Evolutionary conservation across 2,329 filamentous ascomycete genomes (phyloP).

Genomic region (Alternaria infectoria): DNA sequence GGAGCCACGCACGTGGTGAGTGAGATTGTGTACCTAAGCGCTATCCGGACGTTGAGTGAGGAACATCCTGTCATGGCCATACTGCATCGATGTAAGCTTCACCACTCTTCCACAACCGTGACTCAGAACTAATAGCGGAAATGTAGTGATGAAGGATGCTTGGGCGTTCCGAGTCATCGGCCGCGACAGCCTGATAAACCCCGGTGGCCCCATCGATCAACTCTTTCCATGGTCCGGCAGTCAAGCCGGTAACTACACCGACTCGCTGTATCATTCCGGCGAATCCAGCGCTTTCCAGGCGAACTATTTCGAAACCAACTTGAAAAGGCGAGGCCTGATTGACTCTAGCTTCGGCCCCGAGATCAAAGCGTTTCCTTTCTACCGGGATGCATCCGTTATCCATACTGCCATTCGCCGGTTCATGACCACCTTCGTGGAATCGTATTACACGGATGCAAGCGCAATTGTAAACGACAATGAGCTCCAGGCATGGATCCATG

Average conservation of each 20-base stretch:
- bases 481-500: conserved; percentile 1
- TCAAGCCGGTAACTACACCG: conserved; percentile 1
- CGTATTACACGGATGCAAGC: neutral
- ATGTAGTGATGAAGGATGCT: conserved; percentile 1
- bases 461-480: neutral
- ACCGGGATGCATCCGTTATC: neutral
- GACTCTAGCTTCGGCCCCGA: conserved; percentile 2
- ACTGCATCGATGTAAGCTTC: conserved; percentile 27
- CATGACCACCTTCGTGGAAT: neutral
- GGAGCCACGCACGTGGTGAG: conserved; percentile 53
- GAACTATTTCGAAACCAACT: conserved; percentile 2
- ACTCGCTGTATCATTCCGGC: neutral
- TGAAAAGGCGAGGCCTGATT: neutral
- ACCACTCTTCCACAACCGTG: neutral
- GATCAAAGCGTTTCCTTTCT: conserved; percentile 4
- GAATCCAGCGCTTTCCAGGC: neutral
- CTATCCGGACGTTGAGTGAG: conserved; percentile 54
- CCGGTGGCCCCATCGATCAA: conserved; percentile 1
- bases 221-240: conserved; percentile 1
- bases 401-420: neutral
- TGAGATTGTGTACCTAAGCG: conserved; percentile 55
- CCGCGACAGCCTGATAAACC: neutral
- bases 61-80: conserved; percentile 53
- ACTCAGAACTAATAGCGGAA: neutral
- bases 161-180: conserved; percentile 4